These are phyloP conservation scores for Epichloe gansuensis DNA, from an alignment of 2,329 filamentous ascomycete species.

Conservation along the genomic window DNA sequence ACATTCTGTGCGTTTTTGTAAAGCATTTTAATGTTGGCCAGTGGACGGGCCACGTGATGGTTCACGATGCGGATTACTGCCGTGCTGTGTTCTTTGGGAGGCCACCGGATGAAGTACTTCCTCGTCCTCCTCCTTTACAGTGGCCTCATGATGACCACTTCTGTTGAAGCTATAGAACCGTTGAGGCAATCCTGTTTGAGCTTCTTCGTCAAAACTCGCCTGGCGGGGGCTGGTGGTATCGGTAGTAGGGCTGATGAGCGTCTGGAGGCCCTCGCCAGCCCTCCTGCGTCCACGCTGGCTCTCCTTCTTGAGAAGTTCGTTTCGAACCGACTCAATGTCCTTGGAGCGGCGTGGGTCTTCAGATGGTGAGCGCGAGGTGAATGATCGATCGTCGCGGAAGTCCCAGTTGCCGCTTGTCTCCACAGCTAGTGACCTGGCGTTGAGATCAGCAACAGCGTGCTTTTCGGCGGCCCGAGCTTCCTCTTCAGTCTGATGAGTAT, in stretches of 20 bases:
- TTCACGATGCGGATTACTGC: neutral
- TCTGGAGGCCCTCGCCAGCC: constrained; percentile 33
- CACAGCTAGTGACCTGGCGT: constrained; percentile 21
- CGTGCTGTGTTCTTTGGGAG: constrained; percentile 4
- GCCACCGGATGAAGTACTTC: constrained; percentile 7
- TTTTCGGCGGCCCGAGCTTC: constrained; percentile 26
- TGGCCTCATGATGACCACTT: neutral
- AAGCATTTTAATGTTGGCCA: neutral
- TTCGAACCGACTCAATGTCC: constrained; percentile 27
- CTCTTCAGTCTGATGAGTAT: constrained; percentile 16
- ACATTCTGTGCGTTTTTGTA: neutral
- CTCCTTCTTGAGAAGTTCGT: constrained; percentile 26
- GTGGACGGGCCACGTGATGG: constrained; percentile 10
- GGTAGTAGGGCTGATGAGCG: constrained; percentile 19
- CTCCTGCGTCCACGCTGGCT: constrained; percentile 38
- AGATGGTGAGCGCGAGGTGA: constrained; percentile 15
- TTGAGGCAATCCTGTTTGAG: constrained; percentile 23
- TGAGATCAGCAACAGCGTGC: constrained; percentile 33
- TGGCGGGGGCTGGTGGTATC: constrained; percentile 21
- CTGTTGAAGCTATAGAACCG: constrained; percentile 21
- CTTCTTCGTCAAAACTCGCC: constrained; percentile 31
- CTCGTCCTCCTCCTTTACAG: constrained; percentile 9
- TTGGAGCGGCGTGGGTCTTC: constrained; percentile 24
- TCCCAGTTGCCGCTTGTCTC: constrained; percentile 15
- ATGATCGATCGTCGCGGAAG: constrained; percentile 7